Percentiles rank a stretch among this genome's conserved stretches.
Evolutionary conservation across 1,284 basidiomycete genomes (phyloP).

Genomic region (Leccinum ponderosum): DNA sequence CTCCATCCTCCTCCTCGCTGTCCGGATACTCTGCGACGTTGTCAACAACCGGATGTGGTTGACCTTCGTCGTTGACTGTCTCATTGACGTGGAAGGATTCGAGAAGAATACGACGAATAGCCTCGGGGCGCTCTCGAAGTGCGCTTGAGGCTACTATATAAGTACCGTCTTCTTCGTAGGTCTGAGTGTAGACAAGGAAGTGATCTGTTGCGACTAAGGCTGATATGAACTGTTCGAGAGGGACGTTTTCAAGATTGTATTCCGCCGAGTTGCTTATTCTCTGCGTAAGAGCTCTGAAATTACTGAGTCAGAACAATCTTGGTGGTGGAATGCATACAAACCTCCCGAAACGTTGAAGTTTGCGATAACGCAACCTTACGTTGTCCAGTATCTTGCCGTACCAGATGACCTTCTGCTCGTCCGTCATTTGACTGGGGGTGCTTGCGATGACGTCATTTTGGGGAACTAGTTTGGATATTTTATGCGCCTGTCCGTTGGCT

Average conservation of each 20-base stretch:
- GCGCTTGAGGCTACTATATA: constrained; percentile 89
- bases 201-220: constrained; percentile 87
- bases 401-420: constrained; percentile 85
- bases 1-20: constrained; percentile 54
- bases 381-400: constrained; percentile 94
- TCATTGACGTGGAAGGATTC: constrained; percentile 83
- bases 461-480: constrained; percentile 21
- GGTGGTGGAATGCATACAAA: constrained; percentile 36
- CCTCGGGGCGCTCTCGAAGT: constrained; percentile 82
- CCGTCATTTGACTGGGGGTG: constrained; percentile 56
- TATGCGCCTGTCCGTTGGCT: constrained; percentile 23
- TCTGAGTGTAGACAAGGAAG: constrained; percentile 92
- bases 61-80: constrained; percentile 53
- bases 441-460: constrained; percentile 31
- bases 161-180: constrained; percentile 89
- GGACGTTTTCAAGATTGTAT: constrained; percentile 82
- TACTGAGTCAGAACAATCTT: constrained; percentile 10
- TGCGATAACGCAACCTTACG: constrained; percentile 90
- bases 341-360: constrained; percentile 92
- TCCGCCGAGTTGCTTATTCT: constrained; percentile 96
- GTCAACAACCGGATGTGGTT: constrained; percentile 45
- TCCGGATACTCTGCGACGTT: constrained; percentile 48
- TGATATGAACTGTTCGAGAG: constrained; percentile 81
- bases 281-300: constrained; percentile 69
- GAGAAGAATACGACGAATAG: constrained; percentile 80